Evolutionary conservation across 2,329 filamentous ascomycete genomes (phyloP).

Genomic region (Cladosporium sp.): DNA sequence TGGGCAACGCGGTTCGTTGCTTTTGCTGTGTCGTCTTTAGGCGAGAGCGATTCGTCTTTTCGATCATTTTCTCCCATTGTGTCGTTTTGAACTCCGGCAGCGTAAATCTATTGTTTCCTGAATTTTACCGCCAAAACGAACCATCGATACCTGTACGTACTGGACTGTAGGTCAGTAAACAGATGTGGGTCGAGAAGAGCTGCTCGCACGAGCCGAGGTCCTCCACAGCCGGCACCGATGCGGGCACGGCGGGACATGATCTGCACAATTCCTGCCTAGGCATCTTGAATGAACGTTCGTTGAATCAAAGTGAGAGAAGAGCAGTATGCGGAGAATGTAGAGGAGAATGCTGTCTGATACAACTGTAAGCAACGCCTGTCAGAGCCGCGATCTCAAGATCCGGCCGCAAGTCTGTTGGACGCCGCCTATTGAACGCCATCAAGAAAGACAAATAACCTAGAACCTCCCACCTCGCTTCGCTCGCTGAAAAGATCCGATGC

Average conservation of each 20-base stretch:
- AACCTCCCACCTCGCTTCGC: neutral
- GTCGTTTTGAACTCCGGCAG: neutral
- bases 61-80: neutral
- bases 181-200: too few relatives aligned
- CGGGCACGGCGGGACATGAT: too few relatives aligned
- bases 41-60: neutral
- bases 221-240: constrained; percentile 1
- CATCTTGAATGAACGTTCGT: neutral
- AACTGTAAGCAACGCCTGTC: neutral
- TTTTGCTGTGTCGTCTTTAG: constrained; percentile 9
- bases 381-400: too few relatives aligned
- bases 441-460: too few relatives aligned
- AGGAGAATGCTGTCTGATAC: constrained; percentile 3
- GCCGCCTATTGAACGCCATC: too few relatives aligned
- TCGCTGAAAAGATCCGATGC: neutral
- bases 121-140: too few relatives aligned
- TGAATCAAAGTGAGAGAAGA: neutral
- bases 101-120: too few relatives aligned
- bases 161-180: too few relatives aligned
- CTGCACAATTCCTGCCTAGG: neutral
- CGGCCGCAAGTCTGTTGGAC: too few relatives aligned
- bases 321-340: neutral
- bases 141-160: too few relatives aligned
- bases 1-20: constrained; percentile 24
- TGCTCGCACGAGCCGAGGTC: constrained; percentile 3